A percentile compares a stretch with the other conserved stretches of the same genome.
phyloP scores from a whole-genome alignment of 1,284 basidiomycete genomes.

The Vanrija sp. region DNA sequence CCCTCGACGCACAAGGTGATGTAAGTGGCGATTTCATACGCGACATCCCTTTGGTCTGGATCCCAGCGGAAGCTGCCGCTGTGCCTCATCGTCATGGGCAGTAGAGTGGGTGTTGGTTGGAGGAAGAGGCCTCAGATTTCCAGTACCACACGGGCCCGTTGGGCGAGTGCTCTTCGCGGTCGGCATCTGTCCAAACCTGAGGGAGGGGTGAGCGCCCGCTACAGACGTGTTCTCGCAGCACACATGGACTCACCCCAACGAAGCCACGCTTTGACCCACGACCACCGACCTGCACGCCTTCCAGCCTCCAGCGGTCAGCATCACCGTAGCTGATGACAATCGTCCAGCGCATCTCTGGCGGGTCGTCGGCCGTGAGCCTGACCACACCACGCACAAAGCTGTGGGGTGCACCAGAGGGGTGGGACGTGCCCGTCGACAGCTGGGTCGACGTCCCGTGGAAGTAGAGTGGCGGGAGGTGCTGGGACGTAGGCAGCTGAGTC shows the following conservation, averaged over 20 bases:
- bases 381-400: slow-evolving; percentile 23
- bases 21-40: too few species aligned
- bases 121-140: slow-evolving; percentile 9
- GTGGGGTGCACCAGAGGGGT: slow-evolving; percentile 2
- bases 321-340: slow-evolving; percentile 38
- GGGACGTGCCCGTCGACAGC: slow-evolving; percentile 1
- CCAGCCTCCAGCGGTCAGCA: slow-evolving; percentile 36
- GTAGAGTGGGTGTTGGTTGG: too few species aligned
- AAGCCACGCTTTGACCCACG: slow-evolving; percentile 34
- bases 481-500: slow-evolving; percentile 26
- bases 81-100: too few species aligned
- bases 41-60: too few species aligned
- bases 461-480: slow-evolving; percentile 34
- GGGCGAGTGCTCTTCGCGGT: slow-evolving; percentile 31
- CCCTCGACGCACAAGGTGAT: too few species aligned
- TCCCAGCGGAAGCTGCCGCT: too few species aligned
- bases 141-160: slow-evolving; percentile 43
- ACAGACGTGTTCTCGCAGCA: slow-evolving; percentile 28
- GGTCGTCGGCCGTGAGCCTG: slow-evolving; percentile 39
- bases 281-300: slow-evolving; percentile 38
- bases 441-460: slow-evolving; percentile 29
- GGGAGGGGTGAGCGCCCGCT: slow-evolving; percentile 1
- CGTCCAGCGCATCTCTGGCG: slow-evolving; percentile 42
- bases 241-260: slow-evolving; percentile 31
- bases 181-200: slow-evolving; percentile 37